Conservation (phyloP, 306 rosid species). For the Coriaria nepalensis region DNA sequence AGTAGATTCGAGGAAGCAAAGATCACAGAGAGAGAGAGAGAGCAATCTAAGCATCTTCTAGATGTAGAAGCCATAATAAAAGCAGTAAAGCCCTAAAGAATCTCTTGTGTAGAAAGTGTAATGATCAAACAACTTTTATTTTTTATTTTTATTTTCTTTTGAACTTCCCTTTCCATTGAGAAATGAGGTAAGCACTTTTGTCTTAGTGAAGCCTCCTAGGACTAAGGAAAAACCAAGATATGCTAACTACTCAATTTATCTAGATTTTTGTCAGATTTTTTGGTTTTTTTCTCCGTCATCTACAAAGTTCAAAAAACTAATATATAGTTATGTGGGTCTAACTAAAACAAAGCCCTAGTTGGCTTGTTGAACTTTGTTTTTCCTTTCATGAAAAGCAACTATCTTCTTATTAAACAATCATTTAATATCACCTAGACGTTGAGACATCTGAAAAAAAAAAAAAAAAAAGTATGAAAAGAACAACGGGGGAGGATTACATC, state of each 20-base stretch:
- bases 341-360: not conserved
- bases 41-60: conserved; percentile 29
- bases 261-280: conserved; percentile 51
- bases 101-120: conserved; percentile 33
- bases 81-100: conserved; percentile 20
- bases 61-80: conserved; percentile 37
- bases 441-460: conserved; percentile 19
- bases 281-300: conserved; percentile 12
- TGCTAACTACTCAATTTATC: conserved; percentile 25
- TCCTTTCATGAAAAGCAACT: conserved; percentile 15
- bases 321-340: no score
- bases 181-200: conserved; percentile 53
- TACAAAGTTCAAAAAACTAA: conserved; percentile 17
- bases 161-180: no score
- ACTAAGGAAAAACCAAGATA: conserved; percentile 48
- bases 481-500: no score
- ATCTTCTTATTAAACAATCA: conserved; percentile 5
- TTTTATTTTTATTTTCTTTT: no score
- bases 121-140: conserved; percentile 39
- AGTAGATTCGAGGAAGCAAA: conserved; percentile 41
- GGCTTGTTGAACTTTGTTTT: not conserved
- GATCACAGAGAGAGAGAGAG: conserved; percentile 11
- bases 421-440: conserved; percentile 17
- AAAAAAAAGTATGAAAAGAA: conserved; percentile 13
- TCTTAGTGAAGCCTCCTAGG: conserved; percentile 67